phyloP scores from a whole-genome alignment of 345 rosid species.

The Melaleuca quinquenervia region DNA sequence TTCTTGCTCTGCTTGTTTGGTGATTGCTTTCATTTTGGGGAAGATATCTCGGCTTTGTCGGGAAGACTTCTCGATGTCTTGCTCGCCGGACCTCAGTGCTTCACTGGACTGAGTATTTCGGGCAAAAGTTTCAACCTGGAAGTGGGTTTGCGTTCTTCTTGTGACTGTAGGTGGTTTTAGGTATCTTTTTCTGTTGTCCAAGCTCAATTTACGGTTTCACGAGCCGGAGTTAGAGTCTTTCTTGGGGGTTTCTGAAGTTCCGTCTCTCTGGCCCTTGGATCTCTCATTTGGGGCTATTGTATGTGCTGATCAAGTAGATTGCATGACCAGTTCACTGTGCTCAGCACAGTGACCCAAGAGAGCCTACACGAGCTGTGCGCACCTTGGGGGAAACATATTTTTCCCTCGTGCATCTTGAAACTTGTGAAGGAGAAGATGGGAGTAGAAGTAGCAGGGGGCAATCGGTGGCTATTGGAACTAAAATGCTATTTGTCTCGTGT shows the following conservation, averaged over 20 bases:
- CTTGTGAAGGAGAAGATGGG: neutral
- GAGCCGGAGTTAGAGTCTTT: neutral
- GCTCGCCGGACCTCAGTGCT: neutral
- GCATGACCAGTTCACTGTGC: neutral
- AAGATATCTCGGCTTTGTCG: neutral
- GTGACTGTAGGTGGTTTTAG: neutral
- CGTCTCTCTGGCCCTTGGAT: neutral
- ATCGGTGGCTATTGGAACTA: neutral
- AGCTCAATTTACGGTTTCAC: neutral
- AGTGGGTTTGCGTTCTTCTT: neutral
- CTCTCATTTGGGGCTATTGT: neutral
- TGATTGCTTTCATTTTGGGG: neutral
- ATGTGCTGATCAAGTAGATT: neutral
- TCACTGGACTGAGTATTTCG: neutral
- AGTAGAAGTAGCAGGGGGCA: neutral
- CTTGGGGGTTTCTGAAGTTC: conserved; percentile 8
- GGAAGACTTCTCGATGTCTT: neutral
- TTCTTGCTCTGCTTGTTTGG: neutral
- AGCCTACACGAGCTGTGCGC: neutral
- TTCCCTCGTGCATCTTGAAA: neutral
- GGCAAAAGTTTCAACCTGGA: neutral
- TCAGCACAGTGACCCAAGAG: neutral
- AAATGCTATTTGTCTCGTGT: neutral
- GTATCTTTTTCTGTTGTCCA: neutral
- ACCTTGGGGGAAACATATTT: neutral